Evolutionary conservation across 371 early-diverging fungal species (phyloP).

Genomic region (Apophysomyces variabilis): DNA sequence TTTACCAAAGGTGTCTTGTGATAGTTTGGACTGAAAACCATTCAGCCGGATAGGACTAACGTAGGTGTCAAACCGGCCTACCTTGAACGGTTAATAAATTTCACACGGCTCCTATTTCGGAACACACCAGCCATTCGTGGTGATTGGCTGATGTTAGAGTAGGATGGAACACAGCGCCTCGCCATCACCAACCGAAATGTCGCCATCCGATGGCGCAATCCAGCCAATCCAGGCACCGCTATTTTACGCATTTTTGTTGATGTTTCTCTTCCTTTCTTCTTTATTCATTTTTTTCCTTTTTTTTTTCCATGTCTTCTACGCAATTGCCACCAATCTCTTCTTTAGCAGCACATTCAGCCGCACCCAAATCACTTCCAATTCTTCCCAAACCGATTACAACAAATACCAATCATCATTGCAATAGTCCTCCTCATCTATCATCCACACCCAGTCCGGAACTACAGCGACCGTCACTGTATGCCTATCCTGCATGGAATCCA

Average conservation of each 20-base stretch:
- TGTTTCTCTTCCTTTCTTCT: constrained; percentile 5
- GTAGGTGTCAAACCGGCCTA: neutral
- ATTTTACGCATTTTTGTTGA: no score
- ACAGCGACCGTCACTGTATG: constrained; percentile 4
- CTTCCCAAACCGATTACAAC: constrained; percentile 14
- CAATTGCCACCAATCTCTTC: constrained; percentile 25
- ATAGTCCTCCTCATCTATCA: constrained; percentile 1
- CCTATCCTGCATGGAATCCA: constrained; percentile 2
- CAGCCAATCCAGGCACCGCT: constrained; percentile 2
- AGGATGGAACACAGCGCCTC: constrained; percentile 9
- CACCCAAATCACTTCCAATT: constrained; percentile 7
- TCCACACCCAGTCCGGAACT: neutral
- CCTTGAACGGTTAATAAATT: neutral
- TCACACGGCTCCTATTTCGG: neutral
- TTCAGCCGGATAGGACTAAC: neutral
- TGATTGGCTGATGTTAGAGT: neutral
- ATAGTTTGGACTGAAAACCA: neutral
- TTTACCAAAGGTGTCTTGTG: constrained; percentile 2
- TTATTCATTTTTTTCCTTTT: neutral
- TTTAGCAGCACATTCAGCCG: constrained; percentile 8
- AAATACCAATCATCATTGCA: neutral
- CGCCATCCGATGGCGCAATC: constrained; percentile 25
- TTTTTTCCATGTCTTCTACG: constrained; percentile 5
- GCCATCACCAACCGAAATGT: constrained; percentile 16
- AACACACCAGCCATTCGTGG: constrained; percentile 6